A percentile compares a stretch with the other conserved stretches of the same genome.
These are phyloP conservation scores for Diplosphaera chodatii DNA, from an alignment of 139 green algal genomes.

Conservation along the genomic window DNA sequence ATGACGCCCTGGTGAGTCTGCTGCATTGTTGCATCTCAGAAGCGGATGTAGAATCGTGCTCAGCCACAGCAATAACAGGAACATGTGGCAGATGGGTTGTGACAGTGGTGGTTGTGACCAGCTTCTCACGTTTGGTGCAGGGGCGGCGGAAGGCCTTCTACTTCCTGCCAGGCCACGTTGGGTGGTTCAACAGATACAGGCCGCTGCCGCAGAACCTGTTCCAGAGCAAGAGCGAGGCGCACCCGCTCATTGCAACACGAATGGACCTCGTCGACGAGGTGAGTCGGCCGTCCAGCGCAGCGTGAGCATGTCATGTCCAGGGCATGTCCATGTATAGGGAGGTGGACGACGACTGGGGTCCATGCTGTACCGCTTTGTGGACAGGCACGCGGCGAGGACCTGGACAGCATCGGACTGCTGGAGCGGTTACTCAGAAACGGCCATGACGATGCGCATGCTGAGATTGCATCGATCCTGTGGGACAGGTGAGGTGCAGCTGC, in stretches of 20 bases:
- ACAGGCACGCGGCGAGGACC: constrained; percentile 39
- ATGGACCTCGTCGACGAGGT: constrained; percentile 29
- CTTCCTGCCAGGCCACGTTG: constrained; percentile 64
- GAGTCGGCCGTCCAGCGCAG: too few species aligned
- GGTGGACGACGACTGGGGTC: too few species aligned
- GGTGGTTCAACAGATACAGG: constrained; percentile 26
- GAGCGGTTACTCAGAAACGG: constrained; percentile 74
- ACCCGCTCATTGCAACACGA: constrained; percentile 62
- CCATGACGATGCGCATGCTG: constrained; percentile 41
- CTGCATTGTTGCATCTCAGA: too few species aligned
- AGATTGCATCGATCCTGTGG: constrained; percentile 64
- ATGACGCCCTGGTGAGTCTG: constrained; percentile 48
- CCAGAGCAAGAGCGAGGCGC: constrained; percentile 16
- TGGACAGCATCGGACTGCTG: constrained; percentile 47
- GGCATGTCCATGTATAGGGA: too few species aligned
- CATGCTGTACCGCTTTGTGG: too few species aligned
- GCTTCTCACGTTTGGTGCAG: too few species aligned
- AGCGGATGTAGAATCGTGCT: too few species aligned
- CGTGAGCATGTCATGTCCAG: too few species aligned
- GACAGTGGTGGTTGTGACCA: too few species aligned
- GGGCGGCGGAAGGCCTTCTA: constrained; percentile 63
- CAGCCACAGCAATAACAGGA: too few species aligned
- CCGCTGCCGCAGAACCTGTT: constrained; percentile 54
- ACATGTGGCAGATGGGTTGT: too few species aligned
- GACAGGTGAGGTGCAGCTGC: constrained; percentile 24